A percentile compares a stretch with the other conserved stretches of the same genome.
phyloP scores from a whole-genome alignment of 805 yeast species.

The Teunomyces atbi region DNA sequence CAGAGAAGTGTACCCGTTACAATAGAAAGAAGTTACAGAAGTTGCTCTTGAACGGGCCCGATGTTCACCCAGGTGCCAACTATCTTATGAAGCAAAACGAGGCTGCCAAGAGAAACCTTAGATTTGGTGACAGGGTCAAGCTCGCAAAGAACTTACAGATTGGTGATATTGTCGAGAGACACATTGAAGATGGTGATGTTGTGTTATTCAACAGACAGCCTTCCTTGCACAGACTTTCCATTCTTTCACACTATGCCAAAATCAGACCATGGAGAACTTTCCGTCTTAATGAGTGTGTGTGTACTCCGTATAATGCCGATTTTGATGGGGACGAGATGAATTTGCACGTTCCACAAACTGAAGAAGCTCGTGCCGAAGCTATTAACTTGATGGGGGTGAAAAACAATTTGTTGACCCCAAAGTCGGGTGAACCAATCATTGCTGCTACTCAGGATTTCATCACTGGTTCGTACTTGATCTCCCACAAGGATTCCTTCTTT shows the following conservation, averaged over 20 bases:
- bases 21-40: conserved; percentile 74
- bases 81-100: conserved; percentile 82
- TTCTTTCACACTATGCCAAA: conserved; percentile 92
- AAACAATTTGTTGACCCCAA: conserved; percentile 90
- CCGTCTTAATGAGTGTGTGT: conserved; percentile 95
- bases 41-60: conserved; percentile 81
- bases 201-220: conserved; percentile 98
- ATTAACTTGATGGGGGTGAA: conserved; percentile 97
- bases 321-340: conserved; percentile 99
- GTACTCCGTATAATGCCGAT: conserved; percentile 99
- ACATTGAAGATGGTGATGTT: conserved; percentile 94
- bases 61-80: conserved; percentile 94
- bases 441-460: conserved; percentile 99
- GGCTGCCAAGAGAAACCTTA: conserved; percentile 78
- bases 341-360: conserved; percentile 97
- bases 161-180: conserved; percentile 96
- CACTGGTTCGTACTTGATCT: conserved; percentile 89
- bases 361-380: conserved; percentile 99
- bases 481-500: conserved; percentile 90
- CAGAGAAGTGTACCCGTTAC: conserved; percentile 89
- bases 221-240: conserved; percentile 90
- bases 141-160: conserved; percentile 72
- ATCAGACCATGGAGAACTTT: conserved; percentile 98
- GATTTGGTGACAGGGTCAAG: conserved; percentile 81
- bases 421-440: conserved; percentile 97